Evolutionary conservation across 352 stramenopile species (phyloP), one percentile per base, ranked within the genome.

Genomic region (Pythium sp.): DNA sequence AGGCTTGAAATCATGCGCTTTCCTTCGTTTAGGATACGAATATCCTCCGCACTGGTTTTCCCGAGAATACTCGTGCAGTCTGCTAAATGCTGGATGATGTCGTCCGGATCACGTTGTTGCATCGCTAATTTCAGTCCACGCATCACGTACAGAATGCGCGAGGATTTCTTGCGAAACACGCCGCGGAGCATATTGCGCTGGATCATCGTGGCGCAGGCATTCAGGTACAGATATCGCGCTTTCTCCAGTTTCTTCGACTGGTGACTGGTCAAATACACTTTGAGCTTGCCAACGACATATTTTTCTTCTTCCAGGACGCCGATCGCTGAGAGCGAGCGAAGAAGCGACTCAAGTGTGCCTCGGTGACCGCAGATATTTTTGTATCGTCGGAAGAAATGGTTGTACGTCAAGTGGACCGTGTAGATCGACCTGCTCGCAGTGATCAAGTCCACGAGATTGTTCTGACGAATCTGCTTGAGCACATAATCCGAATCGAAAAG

Each of bases 241-340:
- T 92, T 87, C 66, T 95, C 85, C 8, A 95, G 72, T 55, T 90
- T 89, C 63, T 92, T 91, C 72, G 80, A 91, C 74, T 95, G 87
- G 51, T 90, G 81, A 28, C 84, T 91, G 3, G 86, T 93, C 32
- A 93, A 65, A 67, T 89, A 93, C 47, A 95, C 80, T 58, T 87
- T 90, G 5, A 77, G 79, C 47, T 84, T 87, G 20, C 83, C 86
- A 8, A 93, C 81, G 3, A 91, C 83, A 64, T 89, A 91, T 20
- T 85, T 91, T 38, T 93, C 82, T 49, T 93, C 85, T 66, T 93
- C 85, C 34, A 95, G 70, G 4, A 93, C 84, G 8, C 87, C 87
- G 20, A 93, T 93, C 24, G 87, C 85, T n/a, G 81, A 91, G 36
- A 95, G 69, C 12, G 83, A 89, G 22, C 87, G 80, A 26, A 95